Evolutionary conservation across 306 rosid genomes (phyloP).

Genomic region (Corylus heterophylla): DNA sequence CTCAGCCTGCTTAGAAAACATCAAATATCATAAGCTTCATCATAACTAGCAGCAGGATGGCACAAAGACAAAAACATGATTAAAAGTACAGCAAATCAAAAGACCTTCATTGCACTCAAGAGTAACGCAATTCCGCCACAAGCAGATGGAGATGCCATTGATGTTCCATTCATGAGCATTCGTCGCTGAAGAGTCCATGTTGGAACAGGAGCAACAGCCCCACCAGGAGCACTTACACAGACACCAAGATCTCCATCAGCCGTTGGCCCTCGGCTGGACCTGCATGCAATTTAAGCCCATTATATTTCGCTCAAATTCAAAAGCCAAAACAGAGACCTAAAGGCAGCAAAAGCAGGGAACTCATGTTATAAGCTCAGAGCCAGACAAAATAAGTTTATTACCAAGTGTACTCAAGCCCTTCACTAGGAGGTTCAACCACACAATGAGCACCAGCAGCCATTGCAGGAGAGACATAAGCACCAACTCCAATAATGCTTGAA

Average conservation of each 20-base stretch:
- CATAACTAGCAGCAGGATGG: slow-evolving; percentile 19
- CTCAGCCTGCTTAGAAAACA: slow-evolving; percentile 67
- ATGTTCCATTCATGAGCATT: slow-evolving; percentile 98
- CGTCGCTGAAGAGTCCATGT: slow-evolving; percentile 98
- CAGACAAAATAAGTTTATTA: slow-evolving; percentile 37
- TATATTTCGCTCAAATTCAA: slow-evolving; percentile 7
- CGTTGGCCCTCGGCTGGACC: slow-evolving; percentile 99
- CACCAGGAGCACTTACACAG: slow-evolving; percentile 94
- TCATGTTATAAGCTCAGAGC: slow-evolving; percentile 4
- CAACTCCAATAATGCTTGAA: slow-evolving; percentile 90
- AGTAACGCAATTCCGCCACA: slow-evolving; percentile 96
- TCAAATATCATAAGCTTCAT: slow-evolving; percentile 24
- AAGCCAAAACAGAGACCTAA: slow-evolving; percentile 20
- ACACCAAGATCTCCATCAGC: slow-evolving; percentile 98
- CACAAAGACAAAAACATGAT: slow-evolving; percentile 21
- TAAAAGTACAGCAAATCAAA: slow-evolving; percentile 19
- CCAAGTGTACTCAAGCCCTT: slow-evolving; percentile 99
- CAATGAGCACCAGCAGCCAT: slow-evolving; percentile 99
- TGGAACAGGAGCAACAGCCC: slow-evolving; percentile 99
- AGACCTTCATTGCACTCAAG: slow-evolving; percentile 94
- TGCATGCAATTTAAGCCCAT: slow-evolving; percentile 39
- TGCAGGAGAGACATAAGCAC: slow-evolving; percentile 95
- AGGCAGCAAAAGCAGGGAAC: slow-evolving; percentile 17
- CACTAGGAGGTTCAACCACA: slow-evolving; percentile 86
- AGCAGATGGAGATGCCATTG: slow-evolving; percentile 99